A percentile compares a stretch with the other conserved stretches of the same genome.
Evolutionary conservation across 805 yeast genomes (phyloP).

Genomic region (Starmera dryadoides): DNA sequence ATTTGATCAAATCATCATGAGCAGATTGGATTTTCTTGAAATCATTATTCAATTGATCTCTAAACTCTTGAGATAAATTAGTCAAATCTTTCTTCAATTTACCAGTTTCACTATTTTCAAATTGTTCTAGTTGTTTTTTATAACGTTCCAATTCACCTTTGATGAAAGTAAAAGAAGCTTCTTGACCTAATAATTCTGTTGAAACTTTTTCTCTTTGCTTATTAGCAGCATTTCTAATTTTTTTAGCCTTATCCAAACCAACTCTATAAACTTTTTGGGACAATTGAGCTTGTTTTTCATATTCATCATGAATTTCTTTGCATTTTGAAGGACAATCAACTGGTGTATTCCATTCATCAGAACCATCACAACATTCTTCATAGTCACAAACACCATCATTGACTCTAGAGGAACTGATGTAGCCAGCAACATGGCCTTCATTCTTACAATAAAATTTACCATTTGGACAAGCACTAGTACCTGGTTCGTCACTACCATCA

Average conservation of each 20-base stretch:
- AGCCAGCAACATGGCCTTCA: conserved; percentile 56
- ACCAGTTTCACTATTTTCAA: conserved; percentile 3
- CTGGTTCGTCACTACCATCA: conserved; percentile 96
- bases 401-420: conserved; percentile 59
- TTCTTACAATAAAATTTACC: conserved; percentile 68
- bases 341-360: conserved; percentile 54
- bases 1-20: conserved; percentile 13
- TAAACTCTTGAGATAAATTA: conserved; percentile 2
- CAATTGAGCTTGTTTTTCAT: conserved; percentile 2
- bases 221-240: conserved; percentile 14
- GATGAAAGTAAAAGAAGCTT: conserved; percentile 2
- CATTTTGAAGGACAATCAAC: conserved; percentile 21
- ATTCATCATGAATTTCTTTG: conserved; percentile 18
- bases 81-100: conserved; percentile 7
- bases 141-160: conserved; percentile 5
- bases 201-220: conserved; percentile 21
- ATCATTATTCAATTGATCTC: conserved; percentile 7
- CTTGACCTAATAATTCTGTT: conserved; percentile 13
- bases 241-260: conserved; percentile 12
- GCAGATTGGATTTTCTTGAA: conserved; percentile 3
- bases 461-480: conserved; percentile 73
- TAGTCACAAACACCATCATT: conserved; percentile 93
- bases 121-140: conserved; percentile 4
- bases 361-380: conserved; percentile 87
- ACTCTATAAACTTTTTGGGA: conserved; percentile 9